Evolutionary conservation across 306 rosid species (phyloP), one percentile per base, ranked within the genome.

Genomic region (Neltuma alba): DNA sequence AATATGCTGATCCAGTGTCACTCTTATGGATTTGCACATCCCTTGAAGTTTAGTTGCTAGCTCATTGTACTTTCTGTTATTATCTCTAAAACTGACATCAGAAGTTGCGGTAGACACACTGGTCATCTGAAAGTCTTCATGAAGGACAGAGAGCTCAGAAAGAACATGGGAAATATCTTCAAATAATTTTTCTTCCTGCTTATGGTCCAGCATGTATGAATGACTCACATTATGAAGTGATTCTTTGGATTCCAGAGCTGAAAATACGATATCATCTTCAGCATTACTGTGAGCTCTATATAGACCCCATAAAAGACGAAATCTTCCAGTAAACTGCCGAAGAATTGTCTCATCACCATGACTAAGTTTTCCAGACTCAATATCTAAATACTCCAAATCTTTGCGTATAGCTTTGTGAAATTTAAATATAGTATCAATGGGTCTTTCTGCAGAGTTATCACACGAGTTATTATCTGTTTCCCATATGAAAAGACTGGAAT

Each of bases 261-360:
- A 98, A 86, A 96, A 96, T 76, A 93, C 98, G 77, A 96, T 91
- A 82, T 96, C 99, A 81, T 96, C 99, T 84, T 96, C 99, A 57
- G 99, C 99, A 85, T 96, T 96, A 83, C 99, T 96, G 75, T 96
- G 99, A 75, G 99, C 99, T 89, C 98, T 91, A 81, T 96, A 93
- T 79, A 96, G 87, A 37, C 99, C 99, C 99, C 99, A 96, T 77
- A 96, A 87, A 77, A 96, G 95, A 66, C 94, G 98, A 81, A 96
- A 96, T 85, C 99, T 90, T 74, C 99, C 99, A 62, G 78, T 89
- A 75, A 96, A 96, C 85, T 93, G 96, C 57, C 86, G 83, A 57
- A 96, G 86, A 76, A 85, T 87, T 50, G 89, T 80, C 79, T 88
- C 99, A 82, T 91, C 96, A 88, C 93, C 87, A 30, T 91, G 93